These are phyloP conservation scores for Psilocybe cubensis DNA, from an alignment of 768 basidiomycete species.

Conservation along the genomic window DNA sequence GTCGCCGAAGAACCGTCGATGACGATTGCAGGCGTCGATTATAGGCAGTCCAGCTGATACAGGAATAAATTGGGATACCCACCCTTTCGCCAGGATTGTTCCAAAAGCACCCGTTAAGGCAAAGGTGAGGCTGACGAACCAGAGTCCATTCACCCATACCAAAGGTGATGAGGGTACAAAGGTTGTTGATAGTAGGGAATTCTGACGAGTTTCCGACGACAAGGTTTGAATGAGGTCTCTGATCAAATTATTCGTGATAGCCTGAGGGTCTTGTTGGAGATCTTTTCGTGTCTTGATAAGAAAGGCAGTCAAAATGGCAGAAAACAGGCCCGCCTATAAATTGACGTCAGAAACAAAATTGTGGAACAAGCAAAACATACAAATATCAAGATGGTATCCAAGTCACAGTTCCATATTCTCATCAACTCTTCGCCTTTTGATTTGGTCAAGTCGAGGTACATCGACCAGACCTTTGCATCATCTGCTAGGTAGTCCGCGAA, in stretches of 20 bases:
- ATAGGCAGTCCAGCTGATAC: constrained; percentile 16
- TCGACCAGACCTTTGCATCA: constrained; percentile 20
- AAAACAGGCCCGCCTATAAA: constrained; percentile 26
- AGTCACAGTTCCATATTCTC: constrained; percentile 19
- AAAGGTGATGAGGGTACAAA: constrained; percentile 16
- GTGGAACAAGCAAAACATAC: neutral
- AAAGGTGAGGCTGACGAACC: constrained; percentile 29
- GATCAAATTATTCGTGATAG: constrained; percentile 14
- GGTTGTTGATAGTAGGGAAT: neutral
- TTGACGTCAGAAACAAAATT: neutral
- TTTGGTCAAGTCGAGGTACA: constrained; percentile 16
- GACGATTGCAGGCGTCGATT: constrained; percentile 22
- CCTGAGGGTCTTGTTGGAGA: constrained; percentile 18
- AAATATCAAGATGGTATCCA: constrained; percentile 19
- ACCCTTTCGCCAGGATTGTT: constrained; percentile 28
- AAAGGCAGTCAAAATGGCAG: constrained; percentile 24
- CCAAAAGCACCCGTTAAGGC: constrained; percentile 29
- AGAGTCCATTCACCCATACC: constrained; percentile 25
- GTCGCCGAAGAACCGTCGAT: constrained; percentile 19
- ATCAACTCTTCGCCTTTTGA: constrained; percentile 18
- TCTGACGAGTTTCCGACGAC: neutral
- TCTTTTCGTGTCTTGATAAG: constrained; percentile 21
- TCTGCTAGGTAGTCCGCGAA: constrained; percentile 17
- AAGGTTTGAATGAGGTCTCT: constrained; percentile 5
- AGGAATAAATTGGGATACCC: constrained; percentile 23